phyloP scores from a whole-genome alignment of 176 grass and related monocot species.

The Ensete ventricosum region DNA sequence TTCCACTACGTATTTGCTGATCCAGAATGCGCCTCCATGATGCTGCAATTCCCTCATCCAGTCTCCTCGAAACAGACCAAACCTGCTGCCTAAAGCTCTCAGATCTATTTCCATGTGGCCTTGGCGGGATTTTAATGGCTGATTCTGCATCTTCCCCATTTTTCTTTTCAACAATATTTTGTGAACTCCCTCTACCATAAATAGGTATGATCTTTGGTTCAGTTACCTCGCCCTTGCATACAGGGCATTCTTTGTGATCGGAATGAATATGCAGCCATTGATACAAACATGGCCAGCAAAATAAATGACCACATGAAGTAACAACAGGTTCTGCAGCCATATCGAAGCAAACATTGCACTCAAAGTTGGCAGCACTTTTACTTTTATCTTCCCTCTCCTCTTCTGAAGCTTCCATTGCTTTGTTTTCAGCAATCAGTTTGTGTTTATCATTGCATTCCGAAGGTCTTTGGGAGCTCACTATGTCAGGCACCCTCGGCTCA shows the following conservation, averaged over 20 bases:
- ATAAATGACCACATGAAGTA: slow-evolving; percentile 93
- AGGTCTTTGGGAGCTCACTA: slow-evolving; percentile 7
- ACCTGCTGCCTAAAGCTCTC: slow-evolving; percentile 97
- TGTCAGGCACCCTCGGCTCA: slow-evolving; percentile 5
- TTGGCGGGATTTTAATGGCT: slow-evolving; percentile 49
- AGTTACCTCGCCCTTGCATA: slow-evolving; percentile 94
- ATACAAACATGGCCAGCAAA: slow-evolving; percentile 96
- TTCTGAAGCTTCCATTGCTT: slow-evolving; percentile 33
- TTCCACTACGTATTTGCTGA: slow-evolving; percentile 51
- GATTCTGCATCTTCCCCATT: slow-evolving; percentile 43
- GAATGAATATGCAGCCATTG: slow-evolving; percentile 92
- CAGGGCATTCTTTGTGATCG: slow-evolving; percentile 87
- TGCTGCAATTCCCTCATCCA: slow-evolving; percentile 73
- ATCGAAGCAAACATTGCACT: slow-evolving; percentile 95
- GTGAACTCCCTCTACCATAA: slow-evolving; percentile 72
- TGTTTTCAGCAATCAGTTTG: slow-evolving; percentile 28
- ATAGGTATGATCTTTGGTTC: slow-evolving; percentile 78
- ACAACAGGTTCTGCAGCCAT: slow-evolving; percentile 90
- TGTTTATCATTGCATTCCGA: slow-evolving; percentile 18
- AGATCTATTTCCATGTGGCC: slow-evolving; percentile 72
- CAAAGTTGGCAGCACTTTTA: slow-evolving; percentile 48
- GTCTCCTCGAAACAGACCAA: slow-evolving; percentile 75
- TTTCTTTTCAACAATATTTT: slow-evolving; percentile 40
- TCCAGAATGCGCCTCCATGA: slow-evolving; percentile 69
- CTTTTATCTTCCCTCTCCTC: slow-evolving; percentile 35